Conservation (phyloP, 805 yeast species). For the Candida gorgasii region DNA sequence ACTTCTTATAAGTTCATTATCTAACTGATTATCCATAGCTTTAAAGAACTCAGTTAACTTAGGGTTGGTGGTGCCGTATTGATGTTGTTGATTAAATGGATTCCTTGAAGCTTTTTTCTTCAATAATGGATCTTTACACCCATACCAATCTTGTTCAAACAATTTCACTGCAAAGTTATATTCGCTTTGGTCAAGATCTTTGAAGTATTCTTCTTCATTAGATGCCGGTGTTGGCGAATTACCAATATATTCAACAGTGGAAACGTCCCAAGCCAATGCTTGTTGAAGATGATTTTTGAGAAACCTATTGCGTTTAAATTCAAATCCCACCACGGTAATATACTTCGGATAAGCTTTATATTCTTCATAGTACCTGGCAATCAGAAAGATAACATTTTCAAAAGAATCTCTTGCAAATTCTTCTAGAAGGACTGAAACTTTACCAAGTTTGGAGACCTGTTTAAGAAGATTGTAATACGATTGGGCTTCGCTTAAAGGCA, state of each 20-base stretch:
- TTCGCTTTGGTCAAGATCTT: slow-evolving; percentile 51
- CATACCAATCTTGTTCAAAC: slow-evolving; percentile 60
- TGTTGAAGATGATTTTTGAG: slow-evolving; percentile 49
- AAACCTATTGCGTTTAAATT: slow-evolving; percentile 67
- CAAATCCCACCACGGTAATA: slow-evolving; percentile 69
- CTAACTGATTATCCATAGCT: slow-evolving; percentile 13
- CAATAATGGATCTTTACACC: slow-evolving; percentile 44
- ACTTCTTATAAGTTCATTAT: slow-evolving; percentile 4
- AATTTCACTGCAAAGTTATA: slow-evolving; percentile 50
- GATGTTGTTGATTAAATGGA: slow-evolving; percentile 50
- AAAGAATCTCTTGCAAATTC: slow-evolving; percentile 79
- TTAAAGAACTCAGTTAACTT: slow-evolving; percentile 18
- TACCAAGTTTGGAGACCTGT: slow-evolving; percentile 20
- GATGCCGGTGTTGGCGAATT: slow-evolving; percentile 52
- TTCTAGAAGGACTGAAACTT: slow-evolving; percentile 48
- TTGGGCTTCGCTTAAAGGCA: slow-evolving; percentile 58
- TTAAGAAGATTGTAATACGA: slow-evolving; percentile 53
- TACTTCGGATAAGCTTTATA: slow-evolving; percentile 47
- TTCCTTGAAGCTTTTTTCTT: slow-evolving; percentile 56
- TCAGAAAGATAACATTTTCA: slow-evolving; percentile 68
- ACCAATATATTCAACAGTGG: slow-evolving; percentile 51
- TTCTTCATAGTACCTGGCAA: slow-evolving; percentile 52
- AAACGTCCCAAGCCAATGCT: slow-evolving; percentile 45
- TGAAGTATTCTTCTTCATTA: slow-evolving; percentile 40
- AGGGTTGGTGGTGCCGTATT: slow-evolving; percentile 32